Percentiles rank a stretch among this genome's conserved stretches.
Evolutionary conservation across 2,329 filamentous ascomycete genomes (phyloP).

Genomic region (Verticillium tricorpus): DNA sequence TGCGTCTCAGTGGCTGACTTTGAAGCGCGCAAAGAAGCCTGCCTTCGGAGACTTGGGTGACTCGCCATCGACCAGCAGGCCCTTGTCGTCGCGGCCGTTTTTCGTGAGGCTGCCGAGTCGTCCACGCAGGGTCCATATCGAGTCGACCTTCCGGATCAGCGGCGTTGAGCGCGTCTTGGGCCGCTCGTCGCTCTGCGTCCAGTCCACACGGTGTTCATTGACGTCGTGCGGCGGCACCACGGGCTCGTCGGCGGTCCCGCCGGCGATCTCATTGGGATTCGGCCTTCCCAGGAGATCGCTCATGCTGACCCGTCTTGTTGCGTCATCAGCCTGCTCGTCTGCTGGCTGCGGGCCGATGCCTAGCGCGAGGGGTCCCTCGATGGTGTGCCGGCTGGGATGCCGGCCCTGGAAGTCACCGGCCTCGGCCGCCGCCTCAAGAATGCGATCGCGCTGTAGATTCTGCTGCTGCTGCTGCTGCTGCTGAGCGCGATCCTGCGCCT

Average conservation of each 20-base stretch:
- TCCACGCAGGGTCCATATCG: constrained; percentile 43
- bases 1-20: constrained; percentile 12
- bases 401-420: constrained; percentile 18
- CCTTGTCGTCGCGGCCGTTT: constrained; percentile 21
- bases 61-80: constrained; percentile 1
- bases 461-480: background rate
- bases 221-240: constrained; percentile 17
- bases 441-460: constrained; percentile 32
- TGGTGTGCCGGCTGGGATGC: constrained; percentile 22
- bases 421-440: constrained; percentile 31
- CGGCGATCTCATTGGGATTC: constrained; percentile 8
- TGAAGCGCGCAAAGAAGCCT: constrained; percentile 40
- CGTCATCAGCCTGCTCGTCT: constrained; percentile 11
- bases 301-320: constrained; percentile 30
- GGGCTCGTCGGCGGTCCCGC: constrained; percentile 12
- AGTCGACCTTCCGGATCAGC: constrained; percentile 39
- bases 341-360: background rate
- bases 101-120: constrained; percentile 31
- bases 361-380: constrained; percentile 18
- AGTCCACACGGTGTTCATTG: constrained; percentile 45
- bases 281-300: constrained; percentile 24
- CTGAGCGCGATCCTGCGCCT: constrained; percentile 35
- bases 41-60: constrained; percentile 28
- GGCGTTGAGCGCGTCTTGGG: constrained; percentile 14
- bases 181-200: constrained; percentile 53